Base-by-base conservation (phyloP, 768 basidiomycete genomes). In the Hygrophorus russula region DNA sequence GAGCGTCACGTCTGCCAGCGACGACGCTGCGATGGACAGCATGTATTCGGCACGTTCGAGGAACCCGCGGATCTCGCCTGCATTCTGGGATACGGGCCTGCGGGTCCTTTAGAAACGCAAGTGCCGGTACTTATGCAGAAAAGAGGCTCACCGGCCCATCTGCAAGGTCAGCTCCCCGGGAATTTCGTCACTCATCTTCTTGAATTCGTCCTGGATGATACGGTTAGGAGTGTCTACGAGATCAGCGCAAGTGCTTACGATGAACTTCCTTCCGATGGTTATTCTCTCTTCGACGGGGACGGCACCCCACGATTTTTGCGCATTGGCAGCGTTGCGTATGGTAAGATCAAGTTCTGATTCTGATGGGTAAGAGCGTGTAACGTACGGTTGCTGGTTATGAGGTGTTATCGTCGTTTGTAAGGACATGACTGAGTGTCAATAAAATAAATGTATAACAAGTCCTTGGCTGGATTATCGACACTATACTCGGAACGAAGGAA, bases 371-470 rank as follows among this genome's bases (percentile, higher is more conserved):
- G 65, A 65, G 19, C 86, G 70, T 5, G 75, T 78, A 15, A 82
- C 73, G 44, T 75, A 70, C 4, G 81, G 76, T 56, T 80, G 55
- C 53, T 88, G 89, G 49, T 59, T 84, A 58, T 89, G 84, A 8
- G 92, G 92, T 11, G 65, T 78, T 55, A 94, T 81, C 1, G 92
- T 94, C 1, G 83, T 90, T 58, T 94, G 92, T 9, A 58, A 53
- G 24, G 62, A 47, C 63, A 67, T 64, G 55, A 49, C 61, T 33
- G 36, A 11, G n/a, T 39, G 37, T 19, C 24, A 24, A 24, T 24
- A 24, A 24, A 24, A 24, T 24, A 24, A 24, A 24, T 24, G 7
- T 24, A 24, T 7, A 24, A 3, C 3, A 3, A 24, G 24, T 24
- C 7, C 24, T n/a, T n/a, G n/a, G n/a, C n/a, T 24, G 24, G 24